Evolutionary conservation across 1,284 basidiomycete genomes (phyloP), one percentile per base, ranked within the genome.

Genomic region (Gymnopus androsaceus): DNA sequence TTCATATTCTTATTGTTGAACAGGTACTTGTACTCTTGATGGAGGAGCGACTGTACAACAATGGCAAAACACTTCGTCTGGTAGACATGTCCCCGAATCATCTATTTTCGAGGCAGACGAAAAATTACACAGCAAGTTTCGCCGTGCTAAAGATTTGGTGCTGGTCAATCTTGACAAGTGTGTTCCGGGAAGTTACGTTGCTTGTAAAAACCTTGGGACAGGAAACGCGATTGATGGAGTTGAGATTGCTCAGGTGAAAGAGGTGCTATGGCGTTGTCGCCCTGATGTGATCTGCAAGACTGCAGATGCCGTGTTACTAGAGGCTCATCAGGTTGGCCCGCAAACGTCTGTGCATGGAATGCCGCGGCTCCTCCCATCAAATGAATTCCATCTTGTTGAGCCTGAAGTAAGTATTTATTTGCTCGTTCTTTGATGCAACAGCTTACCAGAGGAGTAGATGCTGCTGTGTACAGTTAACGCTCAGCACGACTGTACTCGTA

Each of bases 401-500:
- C 25, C 21, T 36, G 12, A 25, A n/a, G 15, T 28, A 42, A 12
- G 28, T 52, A 7, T 28, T 21, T n/a, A 27, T 42, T 12, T 28
- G 12, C 27, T 28, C 15, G 12, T 45, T 45, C 8, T 45, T 27
- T 14, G 4, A 27, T 14, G 4, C 19, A 14, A 7, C 23, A 11
- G 23, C 27, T 42, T 19, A 14, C 25, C 38, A 31, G 17, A 12
- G 30, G 23, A 28, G 17, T 28, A 48, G 53, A 17, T 47, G 37
- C 12, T 55, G 4, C 34, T 55, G 1, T 55, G 44, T 36, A 27
- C 45, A 9, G 53, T 55, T 23, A 55, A 55, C 27, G 34, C 37
- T n/a, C 53, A 55, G 27, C 53, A 55, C 27, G 34, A 55, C 23
- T 55, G 53, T 33, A 38, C 37, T 8, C 5, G 25, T 30, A 36